A percentile compares a stretch with the other conserved stretches of the same genome.
Evolutionary conservation across 2,329 filamentous ascomycete species (phyloP).

Genomic region (Trichoderma cornu-damae): DNA sequence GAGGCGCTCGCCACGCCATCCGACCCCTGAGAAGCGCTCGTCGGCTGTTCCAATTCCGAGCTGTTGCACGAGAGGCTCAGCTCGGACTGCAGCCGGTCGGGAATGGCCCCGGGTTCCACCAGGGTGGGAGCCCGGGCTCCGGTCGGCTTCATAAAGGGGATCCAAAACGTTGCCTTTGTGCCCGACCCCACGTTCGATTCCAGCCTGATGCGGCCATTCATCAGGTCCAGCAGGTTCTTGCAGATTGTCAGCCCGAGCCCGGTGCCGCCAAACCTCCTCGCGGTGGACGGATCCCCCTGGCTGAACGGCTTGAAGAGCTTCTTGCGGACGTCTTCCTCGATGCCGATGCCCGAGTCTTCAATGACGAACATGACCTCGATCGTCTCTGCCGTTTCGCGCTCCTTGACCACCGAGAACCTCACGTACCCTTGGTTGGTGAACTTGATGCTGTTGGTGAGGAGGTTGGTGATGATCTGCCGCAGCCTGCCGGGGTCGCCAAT

Average conservation of each 20-base stretch:
- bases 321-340: conserved; percentile 69
- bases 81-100: conserved; percentile 61
- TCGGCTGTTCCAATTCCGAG: conserved; percentile 54
- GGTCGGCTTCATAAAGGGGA: conserved; percentile 69
- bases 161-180: conserved; percentile 70
- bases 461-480: conserved; percentile 76
- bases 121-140: conserved; percentile 44
- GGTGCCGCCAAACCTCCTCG: conserved; percentile 72
- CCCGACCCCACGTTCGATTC: conserved; percentile 62
- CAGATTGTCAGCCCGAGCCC: conserved; percentile 74
- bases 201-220: conserved; percentile 69
- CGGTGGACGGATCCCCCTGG: conserved; percentile 75
- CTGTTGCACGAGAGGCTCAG: conserved; percentile 61
- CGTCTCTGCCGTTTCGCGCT: conserved; percentile 58
- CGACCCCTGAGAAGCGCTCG: conserved; percentile 37
- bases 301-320: conserved; percentile 75
- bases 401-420: conserved; percentile 59
- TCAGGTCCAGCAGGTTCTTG: conserved; percentile 73
- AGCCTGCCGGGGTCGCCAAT: conserved; percentile 81
- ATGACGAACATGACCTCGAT: conserved; percentile 67
- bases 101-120: conserved; percentile 58
- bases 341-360: conserved; percentile 75
- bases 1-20: conserved; percentile 25
- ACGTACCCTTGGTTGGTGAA: conserved; percentile 67
- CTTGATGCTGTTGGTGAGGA: conserved; percentile 72